Evolutionary conservation across 352 stramenopile genomes (phyloP).

Genomic region (Pythium coloratum): DNA sequence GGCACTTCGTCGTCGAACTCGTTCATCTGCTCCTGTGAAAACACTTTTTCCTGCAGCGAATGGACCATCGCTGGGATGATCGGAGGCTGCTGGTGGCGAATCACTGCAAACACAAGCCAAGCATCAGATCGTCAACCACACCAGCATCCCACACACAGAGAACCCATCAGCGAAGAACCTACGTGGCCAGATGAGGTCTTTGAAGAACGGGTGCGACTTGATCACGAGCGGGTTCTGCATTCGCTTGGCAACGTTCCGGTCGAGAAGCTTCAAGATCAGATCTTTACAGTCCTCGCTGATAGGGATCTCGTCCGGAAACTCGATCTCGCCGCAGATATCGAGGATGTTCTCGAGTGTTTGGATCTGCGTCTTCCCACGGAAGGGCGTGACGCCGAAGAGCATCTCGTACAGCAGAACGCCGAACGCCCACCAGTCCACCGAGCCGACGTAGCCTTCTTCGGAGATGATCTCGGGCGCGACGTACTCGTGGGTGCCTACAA

Average conservation of each 20-base stretch:
- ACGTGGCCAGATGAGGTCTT: slow-evolving; percentile 82
- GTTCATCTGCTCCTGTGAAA: slow-evolving; percentile 26
- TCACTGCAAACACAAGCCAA: slow-evolving; percentile 29
- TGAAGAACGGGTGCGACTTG: slow-evolving; percentile 92
- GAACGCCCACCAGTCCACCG: slow-evolving; percentile 70
- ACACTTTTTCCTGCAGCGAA: slow-evolving; percentile 31
- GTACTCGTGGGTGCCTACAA: slow-evolving; percentile 69
- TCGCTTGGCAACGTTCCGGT: slow-evolving; percentile 41
- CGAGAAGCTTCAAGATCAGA: slow-evolving; percentile 57
- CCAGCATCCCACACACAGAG: not conserved
- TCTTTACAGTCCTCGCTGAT: slow-evolving; percentile 61
- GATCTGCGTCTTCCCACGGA: slow-evolving; percentile 42
- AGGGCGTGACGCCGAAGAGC: slow-evolving; percentile 51
- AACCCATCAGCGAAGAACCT: slow-evolving; percentile 23
- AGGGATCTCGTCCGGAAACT: slow-evolving; percentile 59
- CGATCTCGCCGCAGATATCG: slow-evolving; percentile 46
- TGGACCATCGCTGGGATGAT: slow-evolving; percentile 44
- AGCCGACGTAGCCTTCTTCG: slow-evolving; percentile 59
- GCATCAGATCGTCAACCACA: not conserved
- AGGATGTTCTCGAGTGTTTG: slow-evolving; percentile 54
- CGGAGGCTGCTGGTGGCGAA: slow-evolving; percentile 47
- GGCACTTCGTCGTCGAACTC: slow-evolving; percentile 47
- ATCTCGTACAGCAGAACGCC: slow-evolving; percentile 69
- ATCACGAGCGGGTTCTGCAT: slow-evolving; percentile 92
- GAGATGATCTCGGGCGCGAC: slow-evolving; percentile 62